phyloP scores from a whole-genome alignment of 108 stramenopile genomes.

The Cyclostephanos invisitatus region DNA sequence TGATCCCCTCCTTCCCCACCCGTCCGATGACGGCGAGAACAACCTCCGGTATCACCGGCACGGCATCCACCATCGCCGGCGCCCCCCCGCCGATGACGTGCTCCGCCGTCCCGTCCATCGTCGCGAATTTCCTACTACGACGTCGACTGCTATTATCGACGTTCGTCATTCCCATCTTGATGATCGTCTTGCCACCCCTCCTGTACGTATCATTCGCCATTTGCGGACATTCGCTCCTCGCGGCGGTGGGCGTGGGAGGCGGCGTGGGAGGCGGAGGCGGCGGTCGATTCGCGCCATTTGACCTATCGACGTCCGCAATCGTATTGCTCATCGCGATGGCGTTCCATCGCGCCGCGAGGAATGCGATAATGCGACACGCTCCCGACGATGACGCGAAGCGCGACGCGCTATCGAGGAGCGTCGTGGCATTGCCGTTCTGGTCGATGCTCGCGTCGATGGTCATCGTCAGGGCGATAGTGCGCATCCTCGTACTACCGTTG shows the following conservation, averaged over 20 bases:
- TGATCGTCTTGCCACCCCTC: slow-evolving; percentile 16
- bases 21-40: too few species aligned
- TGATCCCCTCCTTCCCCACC: too few species aligned
- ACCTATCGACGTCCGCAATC: too few species aligned
- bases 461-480: slow-evolving; percentile 6
- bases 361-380: slow-evolving; percentile 22
- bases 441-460: slow-evolving; percentile 33
- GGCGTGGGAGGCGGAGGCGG: neutral
- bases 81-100: slow-evolving; percentile 4
- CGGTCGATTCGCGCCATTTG: too few species aligned
- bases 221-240: slow-evolving; percentile 8
- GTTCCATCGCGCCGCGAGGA: slow-evolving; percentile 6
- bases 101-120: slow-evolving; percentile 16
- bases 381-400: slow-evolving; percentile 15
- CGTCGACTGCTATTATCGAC: slow-evolving; percentile 28
- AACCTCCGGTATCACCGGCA: too few species aligned
- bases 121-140: slow-evolving; percentile 23
- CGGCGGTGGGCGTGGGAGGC: neutral
- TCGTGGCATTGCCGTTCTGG: slow-evolving; percentile 36
- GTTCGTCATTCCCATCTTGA: slow-evolving; percentile 11
- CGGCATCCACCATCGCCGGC: too few species aligned
- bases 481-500: slow-evolving; percentile 1
- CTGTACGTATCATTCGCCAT: slow-evolving; percentile 2
- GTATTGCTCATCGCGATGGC: too few species aligned
- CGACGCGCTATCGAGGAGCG: slow-evolving; percentile 14